phyloP scores from a whole-genome alignment of 2,329 filamentous ascomycete genomes.

The Penicillium hordei region DNA sequence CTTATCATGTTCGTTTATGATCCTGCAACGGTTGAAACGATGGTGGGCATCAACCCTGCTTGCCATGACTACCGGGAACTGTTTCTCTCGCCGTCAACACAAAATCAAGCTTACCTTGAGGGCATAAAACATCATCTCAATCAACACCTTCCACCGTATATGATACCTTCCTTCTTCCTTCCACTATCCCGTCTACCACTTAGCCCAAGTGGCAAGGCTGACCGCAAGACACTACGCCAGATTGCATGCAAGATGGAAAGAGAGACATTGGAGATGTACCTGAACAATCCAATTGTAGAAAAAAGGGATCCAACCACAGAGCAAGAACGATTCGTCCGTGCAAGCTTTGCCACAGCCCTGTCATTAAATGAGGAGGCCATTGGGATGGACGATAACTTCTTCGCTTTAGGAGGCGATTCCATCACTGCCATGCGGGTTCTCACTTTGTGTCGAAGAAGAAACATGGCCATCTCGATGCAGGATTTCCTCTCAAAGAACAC shows the following conservation, averaged over 20 bases:
- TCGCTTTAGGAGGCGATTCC: conserved; percentile 44
- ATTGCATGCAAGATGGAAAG: not conserved
- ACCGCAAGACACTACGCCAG: not conserved
- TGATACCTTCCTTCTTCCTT: not conserved
- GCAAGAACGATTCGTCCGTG: not conserved
- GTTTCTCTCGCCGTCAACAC: not conserved
- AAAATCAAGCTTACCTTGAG: not conserved
- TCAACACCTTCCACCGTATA: not conserved
- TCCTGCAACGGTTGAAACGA: not conserved
- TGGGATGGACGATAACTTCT: conserved; percentile 29
- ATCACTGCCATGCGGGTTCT: conserved; percentile 47
- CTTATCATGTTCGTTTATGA: not conserved
- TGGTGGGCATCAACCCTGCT: not conserved
- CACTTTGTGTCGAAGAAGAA: conserved; percentile 36
- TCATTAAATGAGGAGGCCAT: conserved; percentile 14
- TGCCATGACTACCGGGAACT: not conserved
- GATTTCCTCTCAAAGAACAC: not conserved
- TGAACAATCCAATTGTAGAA: not conserved
- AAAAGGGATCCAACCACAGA: not conserved
- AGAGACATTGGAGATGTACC: not conserved
- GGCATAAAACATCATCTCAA: not conserved
- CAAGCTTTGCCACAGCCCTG: conserved; percentile 7
- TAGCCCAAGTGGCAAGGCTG: not conserved
- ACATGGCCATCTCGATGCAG: conserved; percentile 2
- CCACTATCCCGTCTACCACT: not conserved